Evolutionary conservation across 1,284 basidiomycete genomes (phyloP).

Genomic region (Moesziomyces sp.): DNA sequence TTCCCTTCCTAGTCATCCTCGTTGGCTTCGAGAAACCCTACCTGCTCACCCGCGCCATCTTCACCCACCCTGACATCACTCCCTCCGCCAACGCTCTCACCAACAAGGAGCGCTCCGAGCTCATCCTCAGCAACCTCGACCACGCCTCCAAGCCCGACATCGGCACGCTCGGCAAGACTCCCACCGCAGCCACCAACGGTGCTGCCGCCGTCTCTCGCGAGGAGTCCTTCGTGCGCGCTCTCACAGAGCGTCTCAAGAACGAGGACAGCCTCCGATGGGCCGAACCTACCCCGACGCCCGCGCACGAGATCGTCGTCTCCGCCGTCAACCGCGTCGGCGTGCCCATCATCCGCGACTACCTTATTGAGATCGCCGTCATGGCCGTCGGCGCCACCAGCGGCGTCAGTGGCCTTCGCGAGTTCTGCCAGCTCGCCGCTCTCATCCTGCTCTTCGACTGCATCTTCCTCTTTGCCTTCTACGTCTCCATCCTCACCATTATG

Average conservation of each 20-base stretch:
- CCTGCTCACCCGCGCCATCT: constrained; percentile 87
- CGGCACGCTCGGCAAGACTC: constrained; percentile 31
- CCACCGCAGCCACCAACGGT: constrained; percentile 26
- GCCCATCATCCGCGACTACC: constrained; percentile 89
- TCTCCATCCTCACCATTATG: constrained; percentile 89
- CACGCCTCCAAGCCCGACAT: constrained; percentile 41
- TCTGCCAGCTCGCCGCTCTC: constrained; percentile 91
- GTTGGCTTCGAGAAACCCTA: constrained; percentile 98
- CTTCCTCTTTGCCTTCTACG: constrained; percentile 88
- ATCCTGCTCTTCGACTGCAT: constrained; percentile 87
- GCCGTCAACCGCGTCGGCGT: constrained; percentile 83
- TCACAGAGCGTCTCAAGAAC: constrained; percentile 64
- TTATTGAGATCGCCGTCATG: constrained; percentile 89
- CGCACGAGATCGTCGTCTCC: constrained; percentile 84
- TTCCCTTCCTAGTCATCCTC: constrained; percentile 97
- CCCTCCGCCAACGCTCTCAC: constrained; percentile 59
- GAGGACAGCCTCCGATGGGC: constrained; percentile 70
- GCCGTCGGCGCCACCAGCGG: constrained; percentile 85
- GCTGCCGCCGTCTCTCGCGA: constrained; percentile 47
- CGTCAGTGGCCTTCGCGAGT: constrained; percentile 90
- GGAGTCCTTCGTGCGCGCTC: constrained; percentile 66
- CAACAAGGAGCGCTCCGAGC: constrained; percentile 36
- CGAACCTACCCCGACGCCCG: constrained; percentile 72
- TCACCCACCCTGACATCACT: constrained; percentile 81
- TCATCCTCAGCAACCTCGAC: constrained; percentile 44